Evolutionary conservation across 2,329 filamentous ascomycete genomes (phyloP), one percentile per base, ranked within the genome.

Genomic region (Claviceps digitariae): DNA sequence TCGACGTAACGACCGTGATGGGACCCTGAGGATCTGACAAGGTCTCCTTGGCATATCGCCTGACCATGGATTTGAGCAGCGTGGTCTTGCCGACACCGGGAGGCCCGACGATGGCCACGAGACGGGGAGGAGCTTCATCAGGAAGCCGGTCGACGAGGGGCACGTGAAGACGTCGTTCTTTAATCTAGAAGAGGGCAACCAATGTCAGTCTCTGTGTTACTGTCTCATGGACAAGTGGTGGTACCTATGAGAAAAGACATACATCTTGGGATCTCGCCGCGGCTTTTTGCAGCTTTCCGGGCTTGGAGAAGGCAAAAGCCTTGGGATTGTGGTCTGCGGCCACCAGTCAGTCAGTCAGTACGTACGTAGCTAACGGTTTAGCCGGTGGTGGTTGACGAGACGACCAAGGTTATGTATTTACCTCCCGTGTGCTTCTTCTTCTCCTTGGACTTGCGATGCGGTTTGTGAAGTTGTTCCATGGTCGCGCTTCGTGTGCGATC

Each of bases 51-150:
- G 93, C 88, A 73, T 97, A 97, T 67, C 93, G 80, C 60, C 89
- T 84, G 63, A 98, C 87, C 55, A 98, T 76, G 13, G 90, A 96
- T 68, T 97, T 98, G 66, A 97, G 82, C 40, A 97, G 77, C 0
- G 91, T 97, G 2, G 91, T 95, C 75, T 97, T 97, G 61, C 91
- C 93, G 49, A 90, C 91, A 55, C 93, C 93, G 1, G 93, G 89
- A 53, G 93, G 93, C 52, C 93, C 94, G 65, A 97, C 90, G 56
- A 98, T 90, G 56, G 89, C 83, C 61, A 97, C 91, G 54, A 98
- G 83, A 55, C 94, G 82, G 55, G 93, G 93, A 27, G 93, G 90
- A 17, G 93, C 87, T 73, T 97, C 93, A 70, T 97, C 91, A 59
- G 93, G 91, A 29, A 97, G 76, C 60, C 94, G 84, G 75, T 98